Conservation (phyloP, 805 yeast species). For the Starmerella riodocensis region DNA sequence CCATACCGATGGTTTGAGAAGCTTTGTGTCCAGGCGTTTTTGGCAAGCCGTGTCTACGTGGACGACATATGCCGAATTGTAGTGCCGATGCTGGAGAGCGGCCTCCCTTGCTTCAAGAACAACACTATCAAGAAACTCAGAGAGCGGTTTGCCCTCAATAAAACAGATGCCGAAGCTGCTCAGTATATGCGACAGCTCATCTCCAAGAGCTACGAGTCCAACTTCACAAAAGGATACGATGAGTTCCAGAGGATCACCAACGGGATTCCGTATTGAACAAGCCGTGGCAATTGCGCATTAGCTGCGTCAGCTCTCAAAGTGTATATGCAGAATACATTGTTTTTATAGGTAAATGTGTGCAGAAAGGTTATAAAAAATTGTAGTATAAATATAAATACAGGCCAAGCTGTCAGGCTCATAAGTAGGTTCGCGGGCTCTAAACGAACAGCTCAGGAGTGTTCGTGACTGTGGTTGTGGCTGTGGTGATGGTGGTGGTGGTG, state of each 20-base stretch:
- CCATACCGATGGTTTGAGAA: constrained; percentile 92
- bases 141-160: constrained; percentile 65
- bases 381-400: neutral
- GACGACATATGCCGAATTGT: constrained; percentile 76
- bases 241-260: constrained; percentile 93
- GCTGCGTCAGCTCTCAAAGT: too few relatives aligned
- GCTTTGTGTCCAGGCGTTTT: constrained; percentile 79
- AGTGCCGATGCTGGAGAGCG: constrained; percentile 85
- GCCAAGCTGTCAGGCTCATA: neutral
- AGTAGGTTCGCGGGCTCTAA: too few relatives aligned
- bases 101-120: constrained; percentile 90
- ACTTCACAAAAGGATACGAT: constrained; percentile 88
- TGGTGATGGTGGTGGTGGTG: too few relatives aligned
- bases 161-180: constrained; percentile 77
- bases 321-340: too few relatives aligned
- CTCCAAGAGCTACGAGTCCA: constrained; percentile 68
- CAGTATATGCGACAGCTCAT: constrained; percentile 60
- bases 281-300: too few relatives aligned
- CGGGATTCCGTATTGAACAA: constrained; percentile 74
- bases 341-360: neutral
- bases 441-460: neutral
- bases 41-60: constrained; percentile 78
- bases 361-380: neutral
- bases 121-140: constrained; percentile 65
- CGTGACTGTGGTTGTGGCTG: too few relatives aligned